Base-by-base conservation (phyloP, 768 basidiomycete genomes). In the Mycena vitilis region DNA sequence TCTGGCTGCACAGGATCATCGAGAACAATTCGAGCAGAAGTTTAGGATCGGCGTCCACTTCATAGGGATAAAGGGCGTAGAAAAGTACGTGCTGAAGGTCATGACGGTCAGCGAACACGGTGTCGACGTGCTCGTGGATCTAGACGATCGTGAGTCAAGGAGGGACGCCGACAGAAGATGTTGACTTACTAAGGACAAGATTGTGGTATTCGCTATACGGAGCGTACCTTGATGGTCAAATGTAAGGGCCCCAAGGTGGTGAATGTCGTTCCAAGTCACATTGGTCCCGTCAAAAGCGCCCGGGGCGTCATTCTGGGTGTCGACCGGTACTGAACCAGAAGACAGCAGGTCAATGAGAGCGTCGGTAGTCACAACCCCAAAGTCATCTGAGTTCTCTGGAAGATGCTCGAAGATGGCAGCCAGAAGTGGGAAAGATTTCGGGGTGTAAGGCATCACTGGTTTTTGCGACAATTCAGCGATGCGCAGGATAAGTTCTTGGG, bases 61-160 rank as follows among this genome's bases (percentile, higher is more conserved):
- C 16, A 9, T 23, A 56, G 15, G 34, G 10, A 20, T 9, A 16
- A 11, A 30, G 23, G n/a, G 18, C 30, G 62, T 25, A 12, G 20
- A 67, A 45, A 0, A 2, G 23, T 5, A 4, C 1, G 6, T 30
- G 30, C 30, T 30, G 1, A 23, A 56, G 38, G 20, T 51, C 34
- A 10, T 68, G n/a, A 5, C 60, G 66, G n/a, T 20, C 25, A 23
- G 16, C 36, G 13, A 68, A 10, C 13, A 63, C 2, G 11, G 10
- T 25, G 55, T 68, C 66, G 23, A 63, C 45, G 45, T 18, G 44
- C 8, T 34, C 37, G 54, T 55, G 54, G 13, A 56, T 63, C 62
- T 63, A 13, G 4, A 48, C 18, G 37, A 1, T 34, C 11, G 5
- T 8, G 11, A 18, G 18, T 10, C 9, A 18, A n/a, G n/a, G 13